Percentiles rank a stretch among this genome's conserved stretches.
Evolutionary conservation across 371 early-diverging fungal genomes (phyloP).

Genomic region (Mucor saturninus): DNA sequence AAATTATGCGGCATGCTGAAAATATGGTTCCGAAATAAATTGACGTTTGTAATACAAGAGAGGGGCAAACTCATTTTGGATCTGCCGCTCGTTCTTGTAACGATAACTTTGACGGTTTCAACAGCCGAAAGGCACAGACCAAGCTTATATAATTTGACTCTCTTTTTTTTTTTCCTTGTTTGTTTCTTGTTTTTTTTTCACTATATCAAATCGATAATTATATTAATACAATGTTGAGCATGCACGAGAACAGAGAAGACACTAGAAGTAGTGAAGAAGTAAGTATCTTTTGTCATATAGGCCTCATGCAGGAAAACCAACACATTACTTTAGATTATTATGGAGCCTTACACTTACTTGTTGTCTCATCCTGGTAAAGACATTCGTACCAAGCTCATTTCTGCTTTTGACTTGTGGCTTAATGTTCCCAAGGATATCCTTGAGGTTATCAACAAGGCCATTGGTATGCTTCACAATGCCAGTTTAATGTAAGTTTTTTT

Average conservation of each 20-base stretch:
- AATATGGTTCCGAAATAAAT: background rate
- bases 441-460: constrained; percentile 73
- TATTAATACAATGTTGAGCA: constrained; percentile 9
- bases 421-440: constrained; percentile 73
- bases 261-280: constrained; percentile 13
- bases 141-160: background rate
- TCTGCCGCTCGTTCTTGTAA: background rate
- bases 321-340: constrained; percentile 50
- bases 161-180: background rate
- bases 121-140: constrained; percentile 9
- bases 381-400: constrained; percentile 84
- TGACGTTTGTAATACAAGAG: background rate
- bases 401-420: constrained; percentile 90
- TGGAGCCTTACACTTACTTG: constrained; percentile 87
- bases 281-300: background rate
- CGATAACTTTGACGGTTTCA: background rate
- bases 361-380: constrained; percentile 86
- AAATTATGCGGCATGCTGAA: constrained; percentile 41
- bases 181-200: constrained; percentile 1
- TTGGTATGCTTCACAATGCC: constrained; percentile 94
- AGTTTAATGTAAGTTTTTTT: constrained; percentile 76
- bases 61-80: background rate
- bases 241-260: constrained; percentile 7
- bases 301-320: background rate
- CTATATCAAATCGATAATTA: background rate